Conservation (phyloP, 768 basidiomycete genomes). For the Lactarius sanguifluus region DNA sequence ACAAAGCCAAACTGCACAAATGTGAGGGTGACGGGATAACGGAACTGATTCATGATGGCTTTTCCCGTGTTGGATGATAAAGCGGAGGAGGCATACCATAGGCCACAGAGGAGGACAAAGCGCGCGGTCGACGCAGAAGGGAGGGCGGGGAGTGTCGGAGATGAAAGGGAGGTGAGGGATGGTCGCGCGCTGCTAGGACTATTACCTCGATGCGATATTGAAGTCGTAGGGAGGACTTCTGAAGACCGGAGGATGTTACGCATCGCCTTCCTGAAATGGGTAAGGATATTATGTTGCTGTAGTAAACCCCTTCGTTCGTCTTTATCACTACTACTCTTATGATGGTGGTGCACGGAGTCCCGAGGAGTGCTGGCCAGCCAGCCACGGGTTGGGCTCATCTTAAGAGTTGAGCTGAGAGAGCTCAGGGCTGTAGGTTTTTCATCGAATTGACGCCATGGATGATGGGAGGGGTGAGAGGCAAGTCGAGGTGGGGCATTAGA, state of each 20-base stretch:
- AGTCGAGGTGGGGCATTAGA: slow-evolving; percentile 23
- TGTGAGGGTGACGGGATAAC: slow-evolving; percentile 94
- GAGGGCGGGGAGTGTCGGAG: slow-evolving; percentile 13
- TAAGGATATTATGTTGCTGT: background rate
- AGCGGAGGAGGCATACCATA: slow-evolving; percentile 95
- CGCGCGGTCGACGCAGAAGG: slow-evolving; percentile 39
- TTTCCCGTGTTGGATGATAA: slow-evolving; percentile 97
- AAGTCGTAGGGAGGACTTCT: slow-evolving; percentile 17
- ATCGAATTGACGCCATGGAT: slow-evolving; percentile 25
- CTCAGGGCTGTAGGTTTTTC: slow-evolving; percentile 22
- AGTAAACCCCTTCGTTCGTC: slow-evolving; percentile 11
- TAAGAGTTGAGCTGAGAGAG: slow-evolving; percentile 29
- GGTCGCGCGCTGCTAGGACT: background rate
- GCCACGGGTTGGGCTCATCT: slow-evolving; percentile 15
- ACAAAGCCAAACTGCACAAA: slow-evolving; percentile 98
- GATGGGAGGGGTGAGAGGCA: slow-evolving; percentile 18
- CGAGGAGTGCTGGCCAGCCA: slow-evolving; percentile 25
- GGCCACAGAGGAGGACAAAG: slow-evolving; percentile 78
- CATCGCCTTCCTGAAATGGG: slow-evolving; percentile 16
- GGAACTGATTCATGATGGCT: slow-evolving; percentile 87
- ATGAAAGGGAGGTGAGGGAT: slow-evolving; percentile 9
- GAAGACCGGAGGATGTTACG: slow-evolving; percentile 20
- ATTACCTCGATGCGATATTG: slow-evolving; percentile 14
- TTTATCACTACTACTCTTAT: slow-evolving; percentile 2
- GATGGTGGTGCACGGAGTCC: slow-evolving; percentile 12